Conservation (phyloP, 345 rosid genomes). For the Dimocarpus longan region DNA sequence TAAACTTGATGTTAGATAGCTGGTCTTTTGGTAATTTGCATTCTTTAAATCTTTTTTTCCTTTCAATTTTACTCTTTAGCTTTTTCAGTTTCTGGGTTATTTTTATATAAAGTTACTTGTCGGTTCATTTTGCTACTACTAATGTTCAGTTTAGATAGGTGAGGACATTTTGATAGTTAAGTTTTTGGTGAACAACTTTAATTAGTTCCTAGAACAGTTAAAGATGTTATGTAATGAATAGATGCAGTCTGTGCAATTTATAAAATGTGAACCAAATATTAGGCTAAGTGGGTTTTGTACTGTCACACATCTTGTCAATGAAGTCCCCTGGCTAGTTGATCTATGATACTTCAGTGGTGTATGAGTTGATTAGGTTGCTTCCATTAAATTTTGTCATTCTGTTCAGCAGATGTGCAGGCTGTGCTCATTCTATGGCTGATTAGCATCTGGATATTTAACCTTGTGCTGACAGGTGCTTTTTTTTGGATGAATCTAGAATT, state of each 20-base stretch:
- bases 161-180: background rate
- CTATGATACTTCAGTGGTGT: constrained; percentile 3
- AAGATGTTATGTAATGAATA: constrained; percentile 1
- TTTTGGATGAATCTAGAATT: background rate
- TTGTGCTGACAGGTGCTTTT: background rate
- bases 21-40: constrained; percentile 2
- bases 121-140: background rate
- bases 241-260: background rate
- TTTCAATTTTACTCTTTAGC: background rate
- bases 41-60: background rate
- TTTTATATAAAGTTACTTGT: background rate
- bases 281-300: background rate
- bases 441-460: no score
- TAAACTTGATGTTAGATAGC: background rate
- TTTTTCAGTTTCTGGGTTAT: background rate
- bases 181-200: background rate
- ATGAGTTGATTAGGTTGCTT: background rate
- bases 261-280: background rate
- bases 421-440: background rate
- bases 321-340: constrained; percentile 2
- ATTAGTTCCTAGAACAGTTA: background rate
- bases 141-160: background rate
- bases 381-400: constrained; percentile 2
- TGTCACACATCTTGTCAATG: background rate
- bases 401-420: background rate